Evolutionary conservation across 202 grass and related monocot species (phyloP).

Genomic region (Musa balbisiana): DNA sequence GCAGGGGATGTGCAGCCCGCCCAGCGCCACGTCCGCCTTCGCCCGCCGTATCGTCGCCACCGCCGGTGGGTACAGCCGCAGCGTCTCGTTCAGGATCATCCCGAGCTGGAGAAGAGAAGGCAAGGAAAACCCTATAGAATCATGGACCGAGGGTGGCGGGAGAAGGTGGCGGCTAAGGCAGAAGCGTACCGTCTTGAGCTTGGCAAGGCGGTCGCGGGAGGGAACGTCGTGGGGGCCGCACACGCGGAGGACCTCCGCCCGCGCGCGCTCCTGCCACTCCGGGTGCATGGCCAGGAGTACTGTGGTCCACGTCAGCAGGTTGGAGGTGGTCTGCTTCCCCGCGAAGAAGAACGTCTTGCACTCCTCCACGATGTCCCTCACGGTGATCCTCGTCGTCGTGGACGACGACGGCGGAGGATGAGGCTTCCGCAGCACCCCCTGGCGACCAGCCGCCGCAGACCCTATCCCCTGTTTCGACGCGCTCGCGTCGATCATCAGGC

Average conservation of each 20-base stretch:
- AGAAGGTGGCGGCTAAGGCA: too few species aligned
- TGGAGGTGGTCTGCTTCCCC: constrained; percentile 95
- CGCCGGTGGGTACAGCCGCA: constrained; percentile 91
- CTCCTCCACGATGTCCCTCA: constrained; percentile 94
- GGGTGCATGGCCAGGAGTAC: constrained; percentile 93
- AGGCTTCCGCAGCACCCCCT: too few species aligned
- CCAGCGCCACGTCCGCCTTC: constrained; percentile 76
- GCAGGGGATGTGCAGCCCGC: constrained; percentile 61
- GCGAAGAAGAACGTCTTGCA: constrained; percentile 99
- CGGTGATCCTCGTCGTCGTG: constrained; percentile 43
- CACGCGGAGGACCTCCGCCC: constrained; percentile 75
- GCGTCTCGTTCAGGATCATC: constrained; percentile 89
- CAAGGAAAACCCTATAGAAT: background rate
- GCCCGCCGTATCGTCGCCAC: constrained; percentile 86
- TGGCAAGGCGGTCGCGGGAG: constrained; percentile 68
- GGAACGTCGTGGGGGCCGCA: constrained; percentile 57
- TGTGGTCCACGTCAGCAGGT: constrained; percentile 88
- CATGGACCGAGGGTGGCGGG: too few species aligned
- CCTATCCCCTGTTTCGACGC: constrained; percentile 4
- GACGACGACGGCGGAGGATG: background rate
- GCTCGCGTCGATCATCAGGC: constrained; percentile 76
- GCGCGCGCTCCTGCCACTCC: constrained; percentile 82
- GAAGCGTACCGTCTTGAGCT: constrained; percentile 72
- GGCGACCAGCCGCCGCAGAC: too few species aligned
- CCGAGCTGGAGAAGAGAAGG: constrained; percentile 38